Conservation (phyloP, 805 yeast genomes). For the Kuraishia ogatae region DNA sequence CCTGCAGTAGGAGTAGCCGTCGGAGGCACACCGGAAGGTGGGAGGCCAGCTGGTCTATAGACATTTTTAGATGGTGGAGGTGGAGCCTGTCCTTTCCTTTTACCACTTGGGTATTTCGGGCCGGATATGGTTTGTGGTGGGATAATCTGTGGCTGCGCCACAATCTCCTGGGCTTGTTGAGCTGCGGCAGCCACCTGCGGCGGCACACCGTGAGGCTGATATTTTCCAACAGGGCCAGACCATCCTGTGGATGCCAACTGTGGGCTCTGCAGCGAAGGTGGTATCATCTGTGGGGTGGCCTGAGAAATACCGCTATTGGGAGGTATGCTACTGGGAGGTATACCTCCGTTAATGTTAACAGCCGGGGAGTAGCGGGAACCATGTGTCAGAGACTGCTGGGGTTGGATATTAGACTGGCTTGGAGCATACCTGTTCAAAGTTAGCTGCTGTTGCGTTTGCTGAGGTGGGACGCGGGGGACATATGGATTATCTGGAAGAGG, state of each 20-base stretch:
- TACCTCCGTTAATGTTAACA: background rate
- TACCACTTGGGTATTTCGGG: background rate
- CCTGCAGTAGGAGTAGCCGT: background rate
- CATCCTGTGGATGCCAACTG: background rate
- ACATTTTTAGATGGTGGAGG: conserved; percentile 2
- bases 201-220: background rate
- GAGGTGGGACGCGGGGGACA: background rate
- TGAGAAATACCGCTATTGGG: background rate
- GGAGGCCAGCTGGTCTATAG: background rate
- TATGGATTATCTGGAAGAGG: background rate
- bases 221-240: background rate
- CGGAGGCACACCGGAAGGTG: background rate
- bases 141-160: background rate
- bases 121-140: background rate
- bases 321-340: background rate
- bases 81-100: background rate
- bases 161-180: background rate
- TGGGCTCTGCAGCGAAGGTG: background rate
- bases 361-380: background rate
- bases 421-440: background rate
- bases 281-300: background rate
- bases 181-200: background rate
- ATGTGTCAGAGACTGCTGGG: background rate
- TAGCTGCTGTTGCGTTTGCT: background rate
- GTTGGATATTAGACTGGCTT: background rate